A percentile compares a stretch with the other conserved stretches of the same genome.
Conservation (phyloP, 768 basidiomycete genomes). For the Xerocomellus amylosporus region DNA sequence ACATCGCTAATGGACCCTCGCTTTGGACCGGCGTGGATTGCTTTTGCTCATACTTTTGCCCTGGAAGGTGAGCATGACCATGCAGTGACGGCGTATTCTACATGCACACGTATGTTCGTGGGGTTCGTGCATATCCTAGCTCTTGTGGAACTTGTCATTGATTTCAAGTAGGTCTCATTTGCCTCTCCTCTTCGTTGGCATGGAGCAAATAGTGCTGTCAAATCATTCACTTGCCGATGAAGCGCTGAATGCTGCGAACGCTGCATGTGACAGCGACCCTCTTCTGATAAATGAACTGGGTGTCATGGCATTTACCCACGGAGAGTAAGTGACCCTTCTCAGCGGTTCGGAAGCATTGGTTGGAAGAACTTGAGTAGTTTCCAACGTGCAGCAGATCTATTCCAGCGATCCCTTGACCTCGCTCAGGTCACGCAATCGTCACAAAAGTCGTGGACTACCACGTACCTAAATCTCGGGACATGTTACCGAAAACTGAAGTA, state of each 20-base stretch:
- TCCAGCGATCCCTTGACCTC: constrained; percentile 72
- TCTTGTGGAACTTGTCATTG: background rate
- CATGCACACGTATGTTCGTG: constrained; percentile 90
- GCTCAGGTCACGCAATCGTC: constrained; percentile 85
- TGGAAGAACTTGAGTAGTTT: constrained; percentile 53
- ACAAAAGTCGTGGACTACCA: constrained; percentile 81
- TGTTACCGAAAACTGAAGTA: constrained; percentile 79
- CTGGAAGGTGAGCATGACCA: constrained; percentile 98
- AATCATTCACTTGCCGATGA: constrained; percentile 83
- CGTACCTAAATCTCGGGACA: constrained; percentile 91
- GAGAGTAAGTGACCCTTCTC: constrained; percentile 53
- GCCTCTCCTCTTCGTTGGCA: constrained; percentile 92
- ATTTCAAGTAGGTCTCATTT: constrained; percentile 79
- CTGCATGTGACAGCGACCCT: constrained; percentile 86
- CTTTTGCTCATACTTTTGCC: constrained; percentile 97
- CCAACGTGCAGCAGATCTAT: constrained; percentile 64
- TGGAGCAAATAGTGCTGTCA: constrained; percentile 93
- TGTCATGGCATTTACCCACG: constrained; percentile 86
- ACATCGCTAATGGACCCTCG: constrained; percentile 95
- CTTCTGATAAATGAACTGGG: constrained; percentile 89
- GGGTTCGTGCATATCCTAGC: constrained; percentile 55
- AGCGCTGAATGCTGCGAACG: constrained; percentile 76
- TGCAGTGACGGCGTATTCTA: constrained; percentile 97
- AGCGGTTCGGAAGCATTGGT: background rate
- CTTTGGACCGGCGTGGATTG: constrained; percentile 95